Evolutionary conservation across 2,329 filamentous ascomycete species (phyloP), one percentile per base, ranked within the genome.

Genomic region (Mycosphaerella sp.): DNA sequence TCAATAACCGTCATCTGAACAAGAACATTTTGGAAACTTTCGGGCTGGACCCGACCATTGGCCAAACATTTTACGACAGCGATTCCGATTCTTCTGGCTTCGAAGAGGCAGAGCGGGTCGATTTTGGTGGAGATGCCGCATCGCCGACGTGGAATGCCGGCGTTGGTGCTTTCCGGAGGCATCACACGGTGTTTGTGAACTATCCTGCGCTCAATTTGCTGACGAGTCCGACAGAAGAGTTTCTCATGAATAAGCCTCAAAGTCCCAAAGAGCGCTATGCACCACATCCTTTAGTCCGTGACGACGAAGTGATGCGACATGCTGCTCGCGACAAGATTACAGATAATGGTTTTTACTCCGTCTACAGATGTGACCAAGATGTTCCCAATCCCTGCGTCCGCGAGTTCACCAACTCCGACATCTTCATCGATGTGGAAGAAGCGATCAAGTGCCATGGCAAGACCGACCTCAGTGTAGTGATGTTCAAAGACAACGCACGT

Each of bases 171-270:
- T 45, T 51, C 11, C 36, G 42, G 10, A 31, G 32, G 29, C 51
- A 57, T 29, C 55, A 57, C 17, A 54, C 26, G 23, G 29, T 55
- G 10, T 34, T 53, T 12, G 44, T 58, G 11, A 23, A 46, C 10
- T 58, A 55, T 44, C 56, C 56, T 8, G 42, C 48, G 26, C 46
- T 53, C 11, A 48, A 55, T 4, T 23, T 57, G 12, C 32, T 57
- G 9, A 40, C 21, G 14, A 51, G 51, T 29, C 39, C 36, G n/a
- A 31, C 42, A 11, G 53, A 59, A 36, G 36, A 42, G 3, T 36
- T 48, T 10, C 8, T 51, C 2, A 26, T 59, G 23, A 51, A 59
- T 44, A 54, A 36, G 34, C 53, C 56, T 9, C 11, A 32, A 9
- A 52, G 54, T 41, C 41, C 50, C 6, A 23, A 48, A 21, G 26